Evolutionary conservation across 495 filamentous ascomycete species (phyloP).

Genomic region (Hypoxylon lienhwacheense): DNA sequence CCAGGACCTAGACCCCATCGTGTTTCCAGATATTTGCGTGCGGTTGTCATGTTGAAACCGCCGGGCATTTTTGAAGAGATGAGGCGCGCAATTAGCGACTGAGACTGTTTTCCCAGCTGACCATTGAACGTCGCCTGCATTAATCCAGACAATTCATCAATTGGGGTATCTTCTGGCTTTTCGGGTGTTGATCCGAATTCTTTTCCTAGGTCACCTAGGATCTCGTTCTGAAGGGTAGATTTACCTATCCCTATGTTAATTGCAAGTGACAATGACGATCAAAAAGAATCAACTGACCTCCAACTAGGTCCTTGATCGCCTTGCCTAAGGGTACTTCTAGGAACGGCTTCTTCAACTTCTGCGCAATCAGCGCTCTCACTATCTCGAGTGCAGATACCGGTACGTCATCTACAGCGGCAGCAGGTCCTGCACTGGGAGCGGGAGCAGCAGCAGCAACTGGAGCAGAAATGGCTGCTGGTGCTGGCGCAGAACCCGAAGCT

Average conservation of each 20-base stretch:
- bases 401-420: conserved; percentile 79
- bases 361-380: conserved; percentile 87
- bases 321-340: conserved; percentile 90
- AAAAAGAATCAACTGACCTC: conserved; percentile 64
- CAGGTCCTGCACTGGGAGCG: conserved; percentile 80
- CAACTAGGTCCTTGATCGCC: conserved; percentile 98
- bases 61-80: conserved; percentile 99
- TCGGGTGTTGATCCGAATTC: conserved; percentile 98
- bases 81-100: conserved; percentile 86
- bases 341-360: conserved; percentile 95
- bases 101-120: conserved; percentile 94
- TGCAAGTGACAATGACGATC: neutral
- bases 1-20: conserved; percentile 88
- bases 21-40: conserved; percentile 91
- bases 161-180: conserved; percentile 95
- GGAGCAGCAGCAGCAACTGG: conserved; percentile 57
- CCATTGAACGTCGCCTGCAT: conserved; percentile 99
- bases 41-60: conserved; percentile 95
- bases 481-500: conserved; percentile 48
- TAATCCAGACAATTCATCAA: conserved; percentile 91
- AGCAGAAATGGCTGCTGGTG: conserved; percentile 56
- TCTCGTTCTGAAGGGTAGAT: conserved; percentile 97
- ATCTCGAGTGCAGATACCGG: conserved; percentile 88
- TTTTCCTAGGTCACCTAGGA: conserved; percentile 92
- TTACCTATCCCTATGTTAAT: conserved; percentile 62